Conservation (phyloP, 805 yeast species). For the Cyberlindnera suaveolens region DNA sequence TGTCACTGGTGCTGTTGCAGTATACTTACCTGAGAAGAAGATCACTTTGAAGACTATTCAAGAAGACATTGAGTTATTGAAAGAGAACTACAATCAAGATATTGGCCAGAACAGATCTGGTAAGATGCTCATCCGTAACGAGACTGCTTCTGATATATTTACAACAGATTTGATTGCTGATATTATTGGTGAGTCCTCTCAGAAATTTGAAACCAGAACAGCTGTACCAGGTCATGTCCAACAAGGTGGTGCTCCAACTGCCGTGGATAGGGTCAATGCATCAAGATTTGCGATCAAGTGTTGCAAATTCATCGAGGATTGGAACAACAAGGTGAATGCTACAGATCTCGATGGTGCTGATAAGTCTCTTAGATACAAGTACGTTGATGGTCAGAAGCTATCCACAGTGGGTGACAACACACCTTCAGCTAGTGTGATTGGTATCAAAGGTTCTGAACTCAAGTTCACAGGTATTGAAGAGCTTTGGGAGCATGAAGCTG, state of each 20-base stretch:
- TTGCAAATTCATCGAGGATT: constrained; percentile 77
- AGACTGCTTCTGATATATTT: constrained; percentile 75
- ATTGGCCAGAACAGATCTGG: constrained; percentile 80
- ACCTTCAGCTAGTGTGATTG: constrained; percentile 48
- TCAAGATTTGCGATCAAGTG: constrained; percentile 87
- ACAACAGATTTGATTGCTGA: constrained; percentile 78
- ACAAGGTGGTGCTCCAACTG: constrained; percentile 94
- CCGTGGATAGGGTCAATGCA: constrained; percentile 88
- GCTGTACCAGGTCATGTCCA: constrained; percentile 98
- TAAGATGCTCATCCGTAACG: constrained; percentile 77
- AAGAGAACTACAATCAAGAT: constrained; percentile 63
- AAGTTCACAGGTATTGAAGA: constrained; percentile 49
- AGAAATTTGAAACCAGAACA: constrained; percentile 80
- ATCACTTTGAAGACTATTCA: constrained; percentile 62
- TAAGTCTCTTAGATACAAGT: constrained; percentile 46
- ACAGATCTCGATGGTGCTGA: constrained; percentile 28
- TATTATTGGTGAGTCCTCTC: constrained; percentile 73
- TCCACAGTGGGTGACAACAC: constrained; percentile 37
- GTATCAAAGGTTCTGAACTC: constrained; percentile 62
- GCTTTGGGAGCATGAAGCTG: constrained; percentile 56
- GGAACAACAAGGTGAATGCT: constrained; percentile 32
- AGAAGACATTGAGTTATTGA: constrained; percentile 67
- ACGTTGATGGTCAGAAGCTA: constrained; percentile 41
- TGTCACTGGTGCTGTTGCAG: constrained; percentile 74
- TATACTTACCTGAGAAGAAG: constrained; percentile 85